A percentile compares a stretch with the other conserved stretches of the same genome.
Conservation (phyloP, 2,329 filamentous ascomycete species). For the Orbilia oligospora region DNA sequence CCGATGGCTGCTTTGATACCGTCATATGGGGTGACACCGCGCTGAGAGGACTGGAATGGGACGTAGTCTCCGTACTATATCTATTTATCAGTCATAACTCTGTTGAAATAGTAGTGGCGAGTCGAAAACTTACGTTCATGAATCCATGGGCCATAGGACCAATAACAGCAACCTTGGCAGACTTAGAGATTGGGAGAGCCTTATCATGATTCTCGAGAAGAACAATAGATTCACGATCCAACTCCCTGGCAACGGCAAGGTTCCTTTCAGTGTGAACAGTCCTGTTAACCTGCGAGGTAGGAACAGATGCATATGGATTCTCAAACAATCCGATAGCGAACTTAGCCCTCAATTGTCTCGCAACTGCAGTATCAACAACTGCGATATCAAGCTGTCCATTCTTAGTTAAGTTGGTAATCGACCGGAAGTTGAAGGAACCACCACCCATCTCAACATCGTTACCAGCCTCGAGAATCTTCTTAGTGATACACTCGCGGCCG, state of each 20-base stretch:
- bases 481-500: constrained; percentile 67
- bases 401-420: constrained; percentile 76
- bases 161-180: constrained; percentile 78
- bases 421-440: constrained; percentile 78
- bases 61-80: constrained; percentile 80
- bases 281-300: constrained; percentile 72
- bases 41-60: constrained; percentile 75
- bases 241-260: constrained; percentile 73
- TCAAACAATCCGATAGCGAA: constrained; percentile 81
- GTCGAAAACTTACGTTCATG: constrained; percentile 74
- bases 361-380: constrained; percentile 77
- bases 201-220: constrained; percentile 74
- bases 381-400: constrained; percentile 74
- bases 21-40: constrained; percentile 78
- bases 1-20: constrained; percentile 76
- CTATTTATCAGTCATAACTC: constrained; percentile 58
- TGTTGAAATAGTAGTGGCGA: constrained; percentile 63
- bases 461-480: constrained; percentile 76
- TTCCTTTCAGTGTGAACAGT: constrained; percentile 76
- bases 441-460: constrained; percentile 84
- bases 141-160: constrained; percentile 81
- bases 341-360: constrained; percentile 76
- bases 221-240: constrained; percentile 77
- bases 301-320: constrained; percentile 75
- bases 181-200: constrained; percentile 70